Base-by-base conservation (phyloP, 192 early-diverging fungal species). In the Physocladia obscura region DNA sequence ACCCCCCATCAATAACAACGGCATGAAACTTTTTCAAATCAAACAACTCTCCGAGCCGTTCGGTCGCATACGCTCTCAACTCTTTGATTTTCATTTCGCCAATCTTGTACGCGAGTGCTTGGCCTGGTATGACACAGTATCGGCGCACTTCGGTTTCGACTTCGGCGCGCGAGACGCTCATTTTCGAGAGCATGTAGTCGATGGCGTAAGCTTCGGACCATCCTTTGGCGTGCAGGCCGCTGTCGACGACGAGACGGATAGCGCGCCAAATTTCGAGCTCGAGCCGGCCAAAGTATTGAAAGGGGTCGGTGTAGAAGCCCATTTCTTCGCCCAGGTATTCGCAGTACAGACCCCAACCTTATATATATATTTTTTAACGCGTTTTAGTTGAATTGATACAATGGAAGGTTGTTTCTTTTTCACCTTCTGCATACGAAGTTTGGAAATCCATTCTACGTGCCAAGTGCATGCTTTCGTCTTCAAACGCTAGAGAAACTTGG, bases 1-100 rank as follows among this genome's bases (percentile, higher is more conserved):
- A 11, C 3, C 63, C 62, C n/a, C 19, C 34, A 49, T 69, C 74
- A 47, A 76, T 65, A 31, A 79, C 30, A 27, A 54, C 51, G n/a
- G 60, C 37, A 54, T 80, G 79, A 57, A 80, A 80, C 49, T 70
- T 69, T 21, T 71, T 69, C 44, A 80, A 67, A 34, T 74, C 67
- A 59, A 80, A 80, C 61, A 60, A 44, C 34, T 38, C 61, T 1
- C 79, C 72, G 40, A 77, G 70, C 59, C 64, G 58, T 49, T 37
- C 51, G 49, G 69, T 63, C 1, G 79, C 79, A 27, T 51, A 56
- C 34, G 40, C 32, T 13, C 79, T 47, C 26, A 80, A 34, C 58
- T 69, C 64, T 51, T 62, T 62, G 61, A 80, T 80, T 56, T 80
- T 71, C 29, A 80, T 31, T 59, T 80, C 79, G 2, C 79, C 79